phyloP scores from a whole-genome alignment of 2,329 filamentous ascomycete genomes.

The Sclerotinia sclerotiorum region DNA sequence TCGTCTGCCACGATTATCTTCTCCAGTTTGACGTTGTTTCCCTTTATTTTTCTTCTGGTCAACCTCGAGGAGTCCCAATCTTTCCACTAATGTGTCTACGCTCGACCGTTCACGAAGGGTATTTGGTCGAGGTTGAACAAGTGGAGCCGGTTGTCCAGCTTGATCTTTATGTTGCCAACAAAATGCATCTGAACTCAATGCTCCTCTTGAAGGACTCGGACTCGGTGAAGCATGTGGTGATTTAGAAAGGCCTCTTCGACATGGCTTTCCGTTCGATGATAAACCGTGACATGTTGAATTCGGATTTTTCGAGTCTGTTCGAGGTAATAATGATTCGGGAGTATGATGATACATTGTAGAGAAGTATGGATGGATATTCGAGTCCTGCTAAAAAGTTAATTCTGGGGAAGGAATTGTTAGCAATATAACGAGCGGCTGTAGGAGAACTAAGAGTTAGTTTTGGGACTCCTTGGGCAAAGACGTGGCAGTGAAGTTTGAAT shows the following conservation, averaged over 20 bases:
- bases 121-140: constrained; percentile 30
- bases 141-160: constrained; percentile 44
- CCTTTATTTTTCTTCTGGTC: constrained; percentile 28
- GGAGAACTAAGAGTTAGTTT: background rate
- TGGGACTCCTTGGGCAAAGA: background rate
- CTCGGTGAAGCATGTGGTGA: constrained; percentile 35
- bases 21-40: constrained; percentile 31
- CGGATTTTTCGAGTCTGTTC: constrained; percentile 82
- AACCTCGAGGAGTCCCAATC: constrained; percentile 72
- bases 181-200: constrained; percentile 50
- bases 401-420: background rate
- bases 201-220: constrained; percentile 33
- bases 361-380: background rate
- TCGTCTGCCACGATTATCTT: constrained; percentile 21
- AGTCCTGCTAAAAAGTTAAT: constrained; percentile 12
- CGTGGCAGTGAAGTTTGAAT: constrained; percentile 23
- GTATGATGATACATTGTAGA: constrained; percentile 63
- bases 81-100: constrained; percentile 81
- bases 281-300: constrained; percentile 84
- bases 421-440: constrained; percentile 19
- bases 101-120: constrained; percentile 61
- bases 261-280: constrained; percentile 78
- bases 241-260: constrained; percentile 67
- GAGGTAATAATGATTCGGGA: constrained; percentile 75
- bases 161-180: constrained; percentile 98